phyloP scores from a whole-genome alignment of 2,329 filamentous ascomycete species.

The Pseudogymnoascus sp. region DNA sequence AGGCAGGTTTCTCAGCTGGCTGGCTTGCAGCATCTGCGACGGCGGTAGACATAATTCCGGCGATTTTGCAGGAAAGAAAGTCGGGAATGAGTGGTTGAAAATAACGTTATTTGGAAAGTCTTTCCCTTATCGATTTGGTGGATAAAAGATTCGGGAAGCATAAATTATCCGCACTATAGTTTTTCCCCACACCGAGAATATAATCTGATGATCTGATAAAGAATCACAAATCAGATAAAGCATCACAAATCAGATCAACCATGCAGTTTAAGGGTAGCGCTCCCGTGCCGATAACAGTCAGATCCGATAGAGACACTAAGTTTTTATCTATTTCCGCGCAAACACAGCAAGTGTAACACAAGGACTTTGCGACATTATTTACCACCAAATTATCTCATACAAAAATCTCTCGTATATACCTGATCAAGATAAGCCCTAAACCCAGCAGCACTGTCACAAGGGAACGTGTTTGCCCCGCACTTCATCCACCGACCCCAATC shows the following conservation, averaged over 20 bases:
- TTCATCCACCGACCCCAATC: background rate
- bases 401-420: background rate
- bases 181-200: background rate
- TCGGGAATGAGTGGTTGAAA: background rate
- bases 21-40: background rate
- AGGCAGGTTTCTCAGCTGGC: background rate
- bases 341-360: background rate
- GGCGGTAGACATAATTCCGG: background rate
- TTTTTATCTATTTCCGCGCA: background rate
- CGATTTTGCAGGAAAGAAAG: background rate
- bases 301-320: conserved; percentile 2
- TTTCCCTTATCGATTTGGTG: conserved; percentile 12
- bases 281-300: background rate
- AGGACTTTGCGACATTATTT: conserved; percentile 3
- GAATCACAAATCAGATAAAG: background rate
- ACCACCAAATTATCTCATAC: conserved; percentile 13
- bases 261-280: background rate
- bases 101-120: background rate
- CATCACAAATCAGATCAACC: background rate
- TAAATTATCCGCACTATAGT: conserved; percentile 12
- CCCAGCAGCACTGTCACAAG: background rate
- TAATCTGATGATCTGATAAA: conserved; percentile 12
- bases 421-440: conserved; percentile 10
- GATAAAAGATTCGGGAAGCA: conserved; percentile 12
- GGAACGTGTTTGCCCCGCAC: background rate